Base-by-base conservation (phyloP, 2,329 filamentous ascomycete species). In the Calonectria pseudoturangicola region DNA sequence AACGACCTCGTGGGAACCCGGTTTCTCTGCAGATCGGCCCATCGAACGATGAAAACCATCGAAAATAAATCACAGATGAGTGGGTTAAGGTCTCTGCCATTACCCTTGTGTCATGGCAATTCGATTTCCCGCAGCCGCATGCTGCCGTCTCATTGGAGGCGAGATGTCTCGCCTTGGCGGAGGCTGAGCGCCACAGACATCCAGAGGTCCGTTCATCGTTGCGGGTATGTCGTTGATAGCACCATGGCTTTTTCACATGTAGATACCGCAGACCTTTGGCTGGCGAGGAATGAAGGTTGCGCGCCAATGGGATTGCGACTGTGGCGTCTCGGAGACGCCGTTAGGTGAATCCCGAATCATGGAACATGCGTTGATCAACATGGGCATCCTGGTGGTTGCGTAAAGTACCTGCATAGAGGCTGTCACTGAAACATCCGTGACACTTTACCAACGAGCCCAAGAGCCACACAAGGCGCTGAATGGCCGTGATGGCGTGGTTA, bases 271-370 rank as follows among this genome's bases (percentile, higher is more conserved):
- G 41, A 28, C 16, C 25, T 25, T 47, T 25, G 4, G 9, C 39
- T 27, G 16, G 10, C 6, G 10, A 33, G 41, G 25, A 63, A 18
- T 16, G 33, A 3, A 5, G 10, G 33, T 16, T 60, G 54, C 18
- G 18, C 6, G 21, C 54, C 54, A 60, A 60, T 43, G 5, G 33
- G 21, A 21, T 21, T 25, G n/a, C 21, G 15, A 25, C 7, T 27
- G 54, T 41, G 36, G 54, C 54, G 54, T 63, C 39, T 63, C 58
- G 58, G 58, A 43, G 58, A 63, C 18, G 58, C 58, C 58, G 58
- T 33, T 2, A 47, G 39, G 58, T 63, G 58, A 63, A 63, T 43
- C 58, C 58, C 58, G 58, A 45, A 47, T 28, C 58, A 27, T 47
- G 58, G 41, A 33, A 63, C 58, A 63, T 63, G 39, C 58, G 39